Conservation (phyloP, 2,329 filamentous ascomycete species). For the Alternaria angustiovoidea region DNA sequence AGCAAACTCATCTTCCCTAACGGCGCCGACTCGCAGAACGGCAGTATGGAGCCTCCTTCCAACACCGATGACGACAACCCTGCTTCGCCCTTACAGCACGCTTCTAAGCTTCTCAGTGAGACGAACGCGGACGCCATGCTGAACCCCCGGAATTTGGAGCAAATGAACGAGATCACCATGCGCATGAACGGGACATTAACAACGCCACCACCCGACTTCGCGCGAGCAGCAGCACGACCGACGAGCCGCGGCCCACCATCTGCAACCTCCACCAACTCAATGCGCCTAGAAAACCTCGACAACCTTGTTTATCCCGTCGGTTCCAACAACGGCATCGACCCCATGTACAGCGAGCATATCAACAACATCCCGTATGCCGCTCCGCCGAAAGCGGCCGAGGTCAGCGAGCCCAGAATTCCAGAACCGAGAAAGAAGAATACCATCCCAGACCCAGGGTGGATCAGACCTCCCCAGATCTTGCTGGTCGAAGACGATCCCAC, state of each 20-base stretch:
- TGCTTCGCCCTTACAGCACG: conserved; percentile 73
- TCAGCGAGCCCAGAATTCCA: conserved; percentile 56
- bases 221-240: conserved; percentile 57
- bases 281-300: conserved; percentile 68
- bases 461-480: conserved; percentile 77
- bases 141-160: conserved; percentile 69
- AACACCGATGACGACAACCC: conserved; percentile 67
- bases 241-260: conserved; percentile 56
- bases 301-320: conserved; percentile 89
- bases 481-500: conserved; percentile 85
- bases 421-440: conserved; percentile 69
- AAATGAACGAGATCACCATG: conserved; percentile 68
- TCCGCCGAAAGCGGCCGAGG: conserved; percentile 69
- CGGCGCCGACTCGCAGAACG: conserved; percentile 51
- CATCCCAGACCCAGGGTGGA: conserved; percentile 70
- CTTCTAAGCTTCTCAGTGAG: conserved; percentile 70
- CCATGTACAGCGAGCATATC: conserved; percentile 92
- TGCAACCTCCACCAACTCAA: conserved; percentile 59
- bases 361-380: conserved; percentile 90
- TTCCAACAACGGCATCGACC: conserved; percentile 89
- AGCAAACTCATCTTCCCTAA: conserved; percentile 58
- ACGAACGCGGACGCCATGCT: conserved; percentile 71
- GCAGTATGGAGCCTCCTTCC: conserved; percentile 54
- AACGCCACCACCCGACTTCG: conserved; percentile 64
- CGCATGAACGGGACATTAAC: conserved; percentile 64